phyloP scores from a whole-genome alignment of 257 asterid species.

The Linaria vulgaris region DNA sequence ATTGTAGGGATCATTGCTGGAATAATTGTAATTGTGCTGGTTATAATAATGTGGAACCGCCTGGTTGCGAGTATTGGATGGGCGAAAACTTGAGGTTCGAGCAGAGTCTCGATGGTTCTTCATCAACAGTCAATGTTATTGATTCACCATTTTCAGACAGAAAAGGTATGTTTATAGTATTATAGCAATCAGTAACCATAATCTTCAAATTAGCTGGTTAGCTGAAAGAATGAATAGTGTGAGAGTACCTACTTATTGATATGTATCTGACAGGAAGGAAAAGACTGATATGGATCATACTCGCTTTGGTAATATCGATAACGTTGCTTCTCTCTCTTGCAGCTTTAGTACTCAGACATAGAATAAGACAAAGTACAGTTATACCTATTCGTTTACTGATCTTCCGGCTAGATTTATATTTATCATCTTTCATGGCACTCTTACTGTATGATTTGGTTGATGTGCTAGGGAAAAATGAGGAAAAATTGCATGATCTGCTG shows the following conservation, averaged over 20 bases:
- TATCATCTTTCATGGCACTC: background rate
- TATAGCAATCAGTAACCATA: too few species aligned
- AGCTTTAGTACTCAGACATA: constrained; percentile 20
- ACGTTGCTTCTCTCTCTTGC: constrained; percentile 23
- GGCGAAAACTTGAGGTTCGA: constrained; percentile 35
- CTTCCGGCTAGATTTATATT: background rate
- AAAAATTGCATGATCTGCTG: constrained; percentile 14
- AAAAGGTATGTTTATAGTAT: constrained; percentile 17
- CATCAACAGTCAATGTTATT: constrained; percentile 6
- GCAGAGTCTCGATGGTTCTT: constrained; percentile 28
- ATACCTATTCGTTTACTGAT: background rate
- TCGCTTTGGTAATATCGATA: constrained; percentile 20
- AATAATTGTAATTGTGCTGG: constrained; percentile 36
- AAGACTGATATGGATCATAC: constrained; percentile 21
- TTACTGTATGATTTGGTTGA: background rate
- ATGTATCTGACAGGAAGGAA: constrained; percentile 19
- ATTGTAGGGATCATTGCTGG: constrained; percentile 43
- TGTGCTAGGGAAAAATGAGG: constrained; percentile 23
- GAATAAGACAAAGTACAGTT: constrained; percentile 25
- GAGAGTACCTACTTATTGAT: too few species aligned
- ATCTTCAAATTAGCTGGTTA: too few species aligned
- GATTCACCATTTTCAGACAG: constrained; percentile 9
- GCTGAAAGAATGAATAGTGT: too few species aligned
- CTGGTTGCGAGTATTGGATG: constrained; percentile 37
- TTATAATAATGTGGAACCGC: background rate